Percentiles rank a stretch among this genome's conserved stretches.
These are phyloP conservation scores for Earliella scabrosa DNA, from an alignment of 1,284 basidiomycete genomes.

Conservation along the genomic window DNA sequence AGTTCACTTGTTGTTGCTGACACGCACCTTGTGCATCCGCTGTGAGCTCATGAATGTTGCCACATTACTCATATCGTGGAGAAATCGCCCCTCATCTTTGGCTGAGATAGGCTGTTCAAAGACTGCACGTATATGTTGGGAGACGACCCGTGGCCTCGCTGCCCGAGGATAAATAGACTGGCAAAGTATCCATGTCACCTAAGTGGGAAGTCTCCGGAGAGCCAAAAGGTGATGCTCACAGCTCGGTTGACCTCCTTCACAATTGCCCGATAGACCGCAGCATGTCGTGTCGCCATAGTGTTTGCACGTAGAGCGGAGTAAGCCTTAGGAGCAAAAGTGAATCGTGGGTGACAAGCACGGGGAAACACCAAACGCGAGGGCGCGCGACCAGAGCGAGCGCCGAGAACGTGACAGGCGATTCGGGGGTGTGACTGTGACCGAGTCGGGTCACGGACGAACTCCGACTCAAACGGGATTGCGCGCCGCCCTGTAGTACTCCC, in stretches of 20 bases:
- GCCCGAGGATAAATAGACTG: slow-evolving; percentile 51
- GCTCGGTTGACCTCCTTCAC: slow-evolving; percentile 47
- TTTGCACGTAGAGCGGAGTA: too few relatives aligned
- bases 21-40: slow-evolving; percentile 55
- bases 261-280: slow-evolving; percentile 46
- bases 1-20: neutral
- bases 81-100: slow-evolving; percentile 35
- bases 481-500: too few relatives aligned
- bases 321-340: too few relatives aligned
- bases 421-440: too few relatives aligned
- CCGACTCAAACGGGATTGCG: too few relatives aligned
- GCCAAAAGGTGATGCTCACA: slow-evolving; percentile 32
- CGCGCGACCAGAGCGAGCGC: too few relatives aligned
- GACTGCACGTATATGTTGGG: slow-evolving; percentile 60
- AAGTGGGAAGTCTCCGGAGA: neutral
- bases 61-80: slow-evolving; percentile 64
- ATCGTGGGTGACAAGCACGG: neutral
- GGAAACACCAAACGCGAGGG: neutral
- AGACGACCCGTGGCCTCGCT: slow-evolving; percentile 49
- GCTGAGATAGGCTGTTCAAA: slow-evolving; percentile 47
- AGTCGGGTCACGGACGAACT: too few relatives aligned
- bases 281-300: slow-evolving; percentile 21
- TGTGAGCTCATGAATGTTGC: slow-evolving; percentile 77
- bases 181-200: slow-evolving; percentile 10
- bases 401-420: too few relatives aligned